Evolutionary conservation across 768 basidiomycete genomes (phyloP).

Genomic region (Boletus subparvulus): DNA sequence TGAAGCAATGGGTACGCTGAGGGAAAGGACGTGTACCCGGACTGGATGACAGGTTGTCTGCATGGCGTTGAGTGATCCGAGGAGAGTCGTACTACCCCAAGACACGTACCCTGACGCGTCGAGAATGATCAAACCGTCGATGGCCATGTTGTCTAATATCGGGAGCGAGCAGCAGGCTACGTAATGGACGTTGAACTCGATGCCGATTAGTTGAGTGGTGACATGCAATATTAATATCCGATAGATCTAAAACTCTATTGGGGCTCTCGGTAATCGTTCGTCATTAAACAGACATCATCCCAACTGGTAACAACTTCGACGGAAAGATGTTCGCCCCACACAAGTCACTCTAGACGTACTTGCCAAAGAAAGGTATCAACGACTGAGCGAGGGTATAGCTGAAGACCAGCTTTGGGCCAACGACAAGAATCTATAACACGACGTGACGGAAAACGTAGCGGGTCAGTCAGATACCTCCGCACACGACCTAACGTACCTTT

Average conservation of each 20-base stretch:
- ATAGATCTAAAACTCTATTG: slow-evolving; percentile 10
- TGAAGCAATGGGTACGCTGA: slow-evolving; percentile 81
- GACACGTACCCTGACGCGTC: slow-evolving; percentile 67
- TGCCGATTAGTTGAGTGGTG: background rate
- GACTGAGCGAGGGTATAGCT: slow-evolving; percentile 97
- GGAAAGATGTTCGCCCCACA: background rate
- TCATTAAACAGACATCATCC: slow-evolving; percentile 1
- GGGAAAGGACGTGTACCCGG: slow-evolving; percentile 78
- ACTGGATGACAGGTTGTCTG: slow-evolving; percentile 83
- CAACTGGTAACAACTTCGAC: background rate
- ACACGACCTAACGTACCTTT: slow-evolving; percentile 56
- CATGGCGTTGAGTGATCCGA: slow-evolving; percentile 6
- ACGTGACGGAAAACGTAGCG: background rate
- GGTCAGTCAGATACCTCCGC: slow-evolving; percentile 2
- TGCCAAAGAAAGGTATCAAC: slow-evolving; percentile 87
- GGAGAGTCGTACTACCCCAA: background rate
- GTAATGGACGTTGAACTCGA: background rate
- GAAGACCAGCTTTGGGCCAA: slow-evolving; percentile 97
- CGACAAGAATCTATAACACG: slow-evolving; percentile 75
- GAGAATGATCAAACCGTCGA: slow-evolving; percentile 80
- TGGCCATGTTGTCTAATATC: slow-evolving; percentile 49
- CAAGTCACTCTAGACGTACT: slow-evolving; percentile 59
- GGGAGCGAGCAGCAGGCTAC: background rate
- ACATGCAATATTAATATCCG: slow-evolving; percentile 8
- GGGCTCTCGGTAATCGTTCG: background rate